Base-by-base conservation (phyloP, 163 green algal species). In the Volvox carteri region DNA sequence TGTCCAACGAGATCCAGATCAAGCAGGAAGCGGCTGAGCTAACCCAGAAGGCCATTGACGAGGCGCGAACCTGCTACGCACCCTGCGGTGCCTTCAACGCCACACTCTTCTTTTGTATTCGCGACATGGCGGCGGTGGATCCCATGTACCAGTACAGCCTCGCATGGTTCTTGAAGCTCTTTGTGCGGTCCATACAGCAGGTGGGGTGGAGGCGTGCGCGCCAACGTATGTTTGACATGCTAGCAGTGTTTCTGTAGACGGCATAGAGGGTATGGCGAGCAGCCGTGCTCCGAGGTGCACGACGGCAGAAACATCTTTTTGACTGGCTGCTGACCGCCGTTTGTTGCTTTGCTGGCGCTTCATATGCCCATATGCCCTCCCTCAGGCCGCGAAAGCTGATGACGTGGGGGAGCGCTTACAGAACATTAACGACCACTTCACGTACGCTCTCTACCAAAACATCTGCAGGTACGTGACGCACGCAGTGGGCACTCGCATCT, bases 361-460 rank as follows among this genome's bases (percentile, higher is more conserved):
- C 58, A 11, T 25, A 33, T n/a, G 33, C 58, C 58, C 58, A n/a
- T 35, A 25, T 70, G 21, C 58, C 58, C 58, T 7, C 58, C 14
- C 70, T 35, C 80, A 92, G 83, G 67, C 83, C 35, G 28, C 77
- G 16, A 50, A 86, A 44, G 84, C 50, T 2, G 88, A 92, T 18
- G 85, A 92, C 14, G 72, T 91, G 93, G 23, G 52, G 1, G 44
- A 93, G 84, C 90, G 96, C 3, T 90, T 98, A 25, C 84, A 88
- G 46, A 54, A 90, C 56, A 95, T 98, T 41, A 94, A 96, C 84
- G 90, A 92, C 68, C 94, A 98, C 92, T 98, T 98, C 93, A 97
- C 95, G 18, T 96, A 95, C 87, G 86, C 92, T 19, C 93, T 97
- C 23, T 97, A 96, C 91, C 91, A 88, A 62, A 97, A 97, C 90